Conservation (phyloP, 164 flowering plant species). For the Piper betle region DNA sequence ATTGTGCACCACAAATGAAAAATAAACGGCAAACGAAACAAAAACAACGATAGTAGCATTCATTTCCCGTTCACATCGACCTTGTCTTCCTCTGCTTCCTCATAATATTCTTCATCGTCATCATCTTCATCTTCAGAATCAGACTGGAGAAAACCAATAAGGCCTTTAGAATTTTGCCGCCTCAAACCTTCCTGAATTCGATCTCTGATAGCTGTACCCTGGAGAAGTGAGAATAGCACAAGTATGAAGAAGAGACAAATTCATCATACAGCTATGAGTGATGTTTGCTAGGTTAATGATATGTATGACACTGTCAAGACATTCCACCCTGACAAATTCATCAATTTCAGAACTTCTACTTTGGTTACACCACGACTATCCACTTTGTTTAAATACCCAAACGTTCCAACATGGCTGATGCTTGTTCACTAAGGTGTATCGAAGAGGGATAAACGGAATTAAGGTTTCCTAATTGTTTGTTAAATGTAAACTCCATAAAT, state of each 20-base stretch:
- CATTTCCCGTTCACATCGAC: neutral
- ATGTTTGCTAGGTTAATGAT: no score
- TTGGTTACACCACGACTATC: no score
- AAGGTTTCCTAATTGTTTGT: no score
- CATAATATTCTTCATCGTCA: conserved; percentile 1
- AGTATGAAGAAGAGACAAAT: neutral
- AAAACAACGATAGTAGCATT: neutral
- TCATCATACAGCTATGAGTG: no score
- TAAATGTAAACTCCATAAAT: neutral
- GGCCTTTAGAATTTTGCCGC: conserved; percentile 11
- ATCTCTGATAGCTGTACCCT: conserved; percentile 16
- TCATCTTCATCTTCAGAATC: conserved; percentile 4
- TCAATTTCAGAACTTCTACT: no score
- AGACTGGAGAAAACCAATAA: conserved; percentile 1
- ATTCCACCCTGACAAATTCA: no score
- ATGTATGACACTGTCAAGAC: no score
- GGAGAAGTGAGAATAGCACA: neutral
- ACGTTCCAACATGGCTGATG: no score
- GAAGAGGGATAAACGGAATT: no score
- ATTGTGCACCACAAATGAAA: neutral
- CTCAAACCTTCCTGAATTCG: conserved; percentile 23
- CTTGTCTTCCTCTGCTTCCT: neutral
- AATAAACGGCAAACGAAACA: neutral
- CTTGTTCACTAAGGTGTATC: no score
- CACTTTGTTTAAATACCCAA: no score